Conservation (phyloP, 371 early-diverging fungal genomes). For the Nematocida homosporus region DNA sequence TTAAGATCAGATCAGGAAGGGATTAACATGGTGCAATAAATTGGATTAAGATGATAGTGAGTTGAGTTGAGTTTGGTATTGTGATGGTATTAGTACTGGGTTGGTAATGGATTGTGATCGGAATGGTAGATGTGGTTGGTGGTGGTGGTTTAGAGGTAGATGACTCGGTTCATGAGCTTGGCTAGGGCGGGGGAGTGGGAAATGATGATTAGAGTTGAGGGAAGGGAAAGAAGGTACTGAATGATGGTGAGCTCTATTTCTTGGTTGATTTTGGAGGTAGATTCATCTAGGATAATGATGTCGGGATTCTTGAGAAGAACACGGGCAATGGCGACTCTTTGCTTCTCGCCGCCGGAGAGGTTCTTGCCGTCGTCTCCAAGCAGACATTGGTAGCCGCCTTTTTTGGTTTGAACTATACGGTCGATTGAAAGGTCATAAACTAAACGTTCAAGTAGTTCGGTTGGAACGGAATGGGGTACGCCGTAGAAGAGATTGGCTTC, state of each 20-base stretch:
- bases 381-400: conserved; percentile 77
- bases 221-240: not conserved
- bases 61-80: too few species aligned
- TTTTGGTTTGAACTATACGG: conserved; percentile 70
- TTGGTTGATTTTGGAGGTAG: conserved; percentile 83
- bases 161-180: conserved; percentile 12
- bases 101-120: too few species aligned
- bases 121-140: not conserved
- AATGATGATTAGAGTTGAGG: conserved; percentile 41
- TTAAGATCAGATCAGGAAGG: too few species aligned
- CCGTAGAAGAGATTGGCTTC: conserved; percentile 75
- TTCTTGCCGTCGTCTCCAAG: conserved; percentile 85
- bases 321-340: conserved; percentile 76
- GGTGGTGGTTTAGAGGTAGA: not conserved
- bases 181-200: conserved; percentile 39
- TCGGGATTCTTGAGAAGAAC: conserved; percentile 77
- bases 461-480: conserved; percentile 57
- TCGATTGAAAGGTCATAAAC: conserved; percentile 74
- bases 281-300: conserved; percentile 84
- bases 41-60: too few species aligned
- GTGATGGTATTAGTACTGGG: too few species aligned
- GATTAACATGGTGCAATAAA: too few species aligned
- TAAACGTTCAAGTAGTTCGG: conserved; percentile 70
- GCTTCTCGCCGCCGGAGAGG: conserved; percentile 84
- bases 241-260: conserved; percentile 72